Evolutionary conservation across 345 rosid genomes (phyloP).

Genomic region (Ailanthus altissimus): DNA sequence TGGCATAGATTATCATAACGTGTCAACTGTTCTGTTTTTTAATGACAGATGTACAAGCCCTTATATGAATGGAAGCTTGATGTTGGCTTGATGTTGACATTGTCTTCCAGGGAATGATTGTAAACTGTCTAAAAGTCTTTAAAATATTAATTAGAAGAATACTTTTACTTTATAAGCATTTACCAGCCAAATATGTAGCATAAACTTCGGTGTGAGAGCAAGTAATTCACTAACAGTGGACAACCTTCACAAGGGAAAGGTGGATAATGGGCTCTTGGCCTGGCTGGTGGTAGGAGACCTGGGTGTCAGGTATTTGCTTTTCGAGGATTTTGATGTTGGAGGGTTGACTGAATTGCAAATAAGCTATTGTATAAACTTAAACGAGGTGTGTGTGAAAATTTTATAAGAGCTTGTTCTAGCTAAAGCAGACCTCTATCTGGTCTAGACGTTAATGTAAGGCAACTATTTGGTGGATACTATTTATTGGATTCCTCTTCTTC

Average conservation of each 20-base stretch:
- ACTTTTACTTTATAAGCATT: background rate
- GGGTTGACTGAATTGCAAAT: background rate
- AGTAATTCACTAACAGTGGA: background rate
- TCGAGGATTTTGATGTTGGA: background rate
- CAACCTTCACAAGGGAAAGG: background rate
- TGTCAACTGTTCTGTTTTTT: background rate
- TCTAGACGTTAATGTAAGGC: background rate
- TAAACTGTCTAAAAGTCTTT: background rate
- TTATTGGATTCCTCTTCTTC: background rate
- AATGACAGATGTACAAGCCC: background rate
- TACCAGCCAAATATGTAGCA: background rate
- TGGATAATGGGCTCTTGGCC: background rate
- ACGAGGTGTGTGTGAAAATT: background rate
- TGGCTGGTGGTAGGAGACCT: background rate
- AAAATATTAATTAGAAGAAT: background rate
- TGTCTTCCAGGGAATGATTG: background rate
- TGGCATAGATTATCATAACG: background rate
- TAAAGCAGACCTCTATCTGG: background rate
- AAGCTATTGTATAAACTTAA: constrained; percentile 1
- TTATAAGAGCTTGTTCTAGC: background rate
- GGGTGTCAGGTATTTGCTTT: background rate
- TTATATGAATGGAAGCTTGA: background rate
- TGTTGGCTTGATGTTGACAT: background rate
- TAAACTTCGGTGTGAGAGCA: background rate
- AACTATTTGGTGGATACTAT: background rate